Evolutionary conservation across 495 filamentous ascomycete genomes (phyloP).

Genomic region (Rostrohypoxylon terebratum): DNA sequence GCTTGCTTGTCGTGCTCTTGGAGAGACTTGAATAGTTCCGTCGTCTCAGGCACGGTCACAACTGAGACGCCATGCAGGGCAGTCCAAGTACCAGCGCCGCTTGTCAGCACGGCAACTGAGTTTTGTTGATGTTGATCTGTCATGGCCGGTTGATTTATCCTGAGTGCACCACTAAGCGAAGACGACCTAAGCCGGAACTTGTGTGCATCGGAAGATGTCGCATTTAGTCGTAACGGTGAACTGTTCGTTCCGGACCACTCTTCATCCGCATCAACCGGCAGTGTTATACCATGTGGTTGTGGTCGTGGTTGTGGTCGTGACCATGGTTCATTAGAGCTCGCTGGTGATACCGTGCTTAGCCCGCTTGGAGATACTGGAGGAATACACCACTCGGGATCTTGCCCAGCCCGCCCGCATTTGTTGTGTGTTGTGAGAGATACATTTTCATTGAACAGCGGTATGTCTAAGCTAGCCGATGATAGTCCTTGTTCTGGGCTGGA

Average conservation of each 20-base stretch:
- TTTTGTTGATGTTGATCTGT: constrained; percentile 7
- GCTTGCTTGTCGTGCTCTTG: background rate
- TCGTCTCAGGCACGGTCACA: background rate
- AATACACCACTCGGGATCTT: constrained; percentile 8
- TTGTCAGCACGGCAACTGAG: background rate
- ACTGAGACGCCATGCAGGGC: background rate
- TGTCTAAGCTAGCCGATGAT: background rate
- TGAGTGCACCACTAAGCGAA: background rate
- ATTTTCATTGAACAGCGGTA: background rate
- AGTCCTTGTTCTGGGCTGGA: constrained; percentile 9
- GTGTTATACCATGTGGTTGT: background rate
- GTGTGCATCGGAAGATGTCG: background rate
- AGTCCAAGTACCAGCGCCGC: background rate
- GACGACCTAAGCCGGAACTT: background rate
- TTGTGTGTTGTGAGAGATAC: background rate
- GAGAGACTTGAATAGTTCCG: background rate
- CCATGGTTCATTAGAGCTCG: background rate
- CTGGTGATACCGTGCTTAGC: background rate
- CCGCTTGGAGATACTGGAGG: constrained; percentile 6
- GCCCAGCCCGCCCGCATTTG: background rate
- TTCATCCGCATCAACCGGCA: background rate
- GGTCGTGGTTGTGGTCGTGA: background rate
- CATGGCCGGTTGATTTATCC: background rate
- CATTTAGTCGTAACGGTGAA: background rate
- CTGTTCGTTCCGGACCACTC: background rate